Percentiles rank a stretch among this genome's conserved stretches.
These are phyloP conservation scores for Cordyceps fumosorosea DNA, from an alignment of 2,329 filamentous ascomycete genomes.

Conservation along the genomic window DNA sequence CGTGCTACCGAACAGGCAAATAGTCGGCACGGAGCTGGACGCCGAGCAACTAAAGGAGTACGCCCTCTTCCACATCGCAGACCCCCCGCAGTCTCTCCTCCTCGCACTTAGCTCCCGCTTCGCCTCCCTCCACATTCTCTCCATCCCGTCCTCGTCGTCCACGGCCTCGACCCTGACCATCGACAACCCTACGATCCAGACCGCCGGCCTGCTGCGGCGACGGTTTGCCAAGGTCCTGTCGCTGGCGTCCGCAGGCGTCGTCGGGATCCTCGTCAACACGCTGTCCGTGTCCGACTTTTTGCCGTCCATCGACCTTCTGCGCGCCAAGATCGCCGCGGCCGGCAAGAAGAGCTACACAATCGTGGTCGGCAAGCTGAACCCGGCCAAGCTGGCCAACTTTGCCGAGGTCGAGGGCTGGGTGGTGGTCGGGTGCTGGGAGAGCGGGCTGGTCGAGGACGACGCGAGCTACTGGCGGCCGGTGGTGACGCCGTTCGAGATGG, in stretches of 20 bases:
- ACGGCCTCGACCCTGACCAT: slow-evolving; percentile 43
- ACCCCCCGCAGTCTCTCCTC: slow-evolving; percentile 74
- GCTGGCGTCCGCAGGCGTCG: slow-evolving; percentile 72
- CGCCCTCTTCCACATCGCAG: slow-evolving; percentile 77
- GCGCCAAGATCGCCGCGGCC: slow-evolving; percentile 63
- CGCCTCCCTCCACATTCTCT: slow-evolving; percentile 69
- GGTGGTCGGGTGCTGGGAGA: slow-evolving; percentile 97
- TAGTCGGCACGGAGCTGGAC: slow-evolving; percentile 38
- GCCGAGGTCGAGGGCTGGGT: slow-evolving; percentile 94
- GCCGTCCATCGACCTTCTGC: slow-evolving; percentile 67
- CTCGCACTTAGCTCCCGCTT: slow-evolving; percentile 82
- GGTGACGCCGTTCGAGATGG: slow-evolving; percentile 91
- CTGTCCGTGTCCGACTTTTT: slow-evolving; percentile 89
- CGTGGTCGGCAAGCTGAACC: slow-evolving; percentile 93
- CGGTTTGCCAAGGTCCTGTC: slow-evolving; percentile 82
- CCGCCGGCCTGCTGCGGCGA: slow-evolving; percentile 60
- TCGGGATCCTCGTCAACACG: slow-evolving; percentile 94
- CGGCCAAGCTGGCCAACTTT: slow-evolving; percentile 95
- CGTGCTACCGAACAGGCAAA: slow-evolving; percentile 73
- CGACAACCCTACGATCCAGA: slow-evolving; percentile 37
- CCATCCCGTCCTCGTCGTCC: slow-evolving; percentile 40
- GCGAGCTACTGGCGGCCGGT: slow-evolving; percentile 78
- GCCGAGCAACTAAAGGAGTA: slow-evolving; percentile 53
- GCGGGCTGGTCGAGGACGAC: slow-evolving; percentile 80
- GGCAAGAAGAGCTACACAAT: slow-evolving; percentile 96